phyloP scores from a whole-genome alignment of 2,329 filamentous ascomycete species.

The Aspergillus bombycis region DNA sequence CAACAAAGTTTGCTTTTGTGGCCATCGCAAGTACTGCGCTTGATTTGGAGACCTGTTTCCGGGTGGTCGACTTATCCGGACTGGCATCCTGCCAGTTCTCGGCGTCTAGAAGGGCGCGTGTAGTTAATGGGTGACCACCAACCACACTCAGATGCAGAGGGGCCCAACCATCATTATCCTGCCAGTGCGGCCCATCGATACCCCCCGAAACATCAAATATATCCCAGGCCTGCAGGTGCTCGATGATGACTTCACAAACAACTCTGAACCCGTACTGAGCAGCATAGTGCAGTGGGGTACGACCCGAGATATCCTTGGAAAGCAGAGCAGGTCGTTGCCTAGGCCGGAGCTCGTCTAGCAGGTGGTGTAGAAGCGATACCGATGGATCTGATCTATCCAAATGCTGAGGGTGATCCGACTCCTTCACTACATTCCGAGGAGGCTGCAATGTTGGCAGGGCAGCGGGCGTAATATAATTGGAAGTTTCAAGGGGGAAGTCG shows the following conservation, averaged over 20 bases:
- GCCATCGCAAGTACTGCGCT: constrained; percentile 87
- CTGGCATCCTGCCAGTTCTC: constrained; percentile 74
- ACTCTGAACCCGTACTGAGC: constrained; percentile 92
- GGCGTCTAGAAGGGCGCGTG: constrained; percentile 75
- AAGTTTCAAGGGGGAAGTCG: constrained; percentile 57
- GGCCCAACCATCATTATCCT: constrained; percentile 87
- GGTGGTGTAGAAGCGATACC: constrained; percentile 66
- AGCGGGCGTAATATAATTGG: constrained; percentile 79
- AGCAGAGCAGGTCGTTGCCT: constrained; percentile 70
- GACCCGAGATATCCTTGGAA: constrained; percentile 75
- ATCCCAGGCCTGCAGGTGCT: constrained; percentile 84
- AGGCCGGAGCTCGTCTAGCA: constrained; percentile 69
- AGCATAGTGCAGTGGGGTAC: constrained; percentile 87
- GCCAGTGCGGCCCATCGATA: constrained; percentile 86
- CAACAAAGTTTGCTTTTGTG: constrained; percentile 81
- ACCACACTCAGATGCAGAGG: constrained; percentile 92
- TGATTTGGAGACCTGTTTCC: constrained; percentile 75
- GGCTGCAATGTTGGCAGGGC: constrained; percentile 67
- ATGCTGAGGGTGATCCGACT: constrained; percentile 63
- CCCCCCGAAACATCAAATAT: constrained; percentile 83
- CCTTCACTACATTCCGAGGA: constrained; percentile 65
- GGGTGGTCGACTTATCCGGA: constrained; percentile 64
- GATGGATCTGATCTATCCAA: constrained; percentile 72
- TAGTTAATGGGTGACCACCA: constrained; percentile 85
- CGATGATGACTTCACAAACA: constrained; percentile 85